Percentiles rank a stretch among this genome's conserved stretches.
phyloP scores from a whole-genome alignment of 148 eudicot genomes.

The Chenopodium album region DNA sequence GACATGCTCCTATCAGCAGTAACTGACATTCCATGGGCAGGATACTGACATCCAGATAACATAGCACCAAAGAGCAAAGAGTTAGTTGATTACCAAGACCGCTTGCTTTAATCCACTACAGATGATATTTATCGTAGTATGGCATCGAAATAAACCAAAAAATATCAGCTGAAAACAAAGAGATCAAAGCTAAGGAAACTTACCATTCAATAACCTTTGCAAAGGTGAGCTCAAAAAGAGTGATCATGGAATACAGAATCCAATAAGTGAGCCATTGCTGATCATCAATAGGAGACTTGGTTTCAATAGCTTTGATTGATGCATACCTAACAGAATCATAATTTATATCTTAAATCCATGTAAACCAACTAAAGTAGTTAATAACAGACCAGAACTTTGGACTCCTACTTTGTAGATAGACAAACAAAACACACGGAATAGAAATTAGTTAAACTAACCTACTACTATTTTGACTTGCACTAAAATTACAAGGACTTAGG shows the following conservation, averaged over 20 bases:
- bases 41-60: neutral
- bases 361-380: neutral
- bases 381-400: neutral
- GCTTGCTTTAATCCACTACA: neutral
- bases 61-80: neutral
- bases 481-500: neutral
- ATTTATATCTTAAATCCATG: neutral
- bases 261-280: conserved; percentile 99
- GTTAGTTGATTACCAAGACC: neutral
- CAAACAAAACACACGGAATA: neutral
- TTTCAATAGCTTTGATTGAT: conserved; percentile 89
- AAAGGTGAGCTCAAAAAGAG: conserved; percentile 92
- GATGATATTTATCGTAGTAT: neutral
- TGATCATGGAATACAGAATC: conserved; percentile 86
- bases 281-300: conserved; percentile 74
- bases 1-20: neutral
- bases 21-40: neutral
- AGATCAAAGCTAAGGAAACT: conserved; percentile 10
- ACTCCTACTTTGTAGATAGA: neutral
- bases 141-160: neutral
- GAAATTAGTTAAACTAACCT: neutral
- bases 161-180: conserved; percentile 1
- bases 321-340: conserved; percentile 59
- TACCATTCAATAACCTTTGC: conserved; percentile 80
- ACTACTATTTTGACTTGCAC: neutral